Evolutionary conservation across 306 rosid genomes (phyloP), one percentile per base, ranked within the genome.

Genomic region (Canavalia gladiata): DNA sequence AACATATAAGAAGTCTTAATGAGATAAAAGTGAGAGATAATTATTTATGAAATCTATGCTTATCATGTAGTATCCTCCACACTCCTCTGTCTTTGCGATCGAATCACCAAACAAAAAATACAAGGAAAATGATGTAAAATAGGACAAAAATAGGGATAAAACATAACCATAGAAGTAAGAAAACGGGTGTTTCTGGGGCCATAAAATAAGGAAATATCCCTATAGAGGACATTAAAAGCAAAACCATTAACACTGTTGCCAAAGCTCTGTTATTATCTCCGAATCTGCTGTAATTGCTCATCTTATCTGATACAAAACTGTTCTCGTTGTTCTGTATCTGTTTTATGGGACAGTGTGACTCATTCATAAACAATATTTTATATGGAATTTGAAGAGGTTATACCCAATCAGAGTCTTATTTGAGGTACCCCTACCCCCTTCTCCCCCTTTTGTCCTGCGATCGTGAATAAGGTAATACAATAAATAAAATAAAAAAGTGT

Each of bases 91-190:
- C 66, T 10, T 4, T 7, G 3, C 18, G 2, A 39, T 65, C 10
- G 10, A n/a, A 65, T 86, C 75, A 80, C 89, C 87, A 83, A 59
- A 83, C 63, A 1, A 80, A 83, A 66, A 76, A 1, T 2, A 31
- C 77, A 3, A 86, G 85, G 35, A 77, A 76, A 51, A 72, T 0
- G 1, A 72, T 57, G 59, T 86, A 86, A 1, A 83, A 47, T 2
- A 86, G 41, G 11, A 75, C 81, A 46, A 86, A 80, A 49, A 80
- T 67, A 4, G 89, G 87, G 33, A 86, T 57, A n/a, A 0, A 72
- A 55, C 8, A 71, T 10, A 86, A 7, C 77, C 81, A 79, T 5
- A 79, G 2, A 6, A 84, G 79, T 13, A 74, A 39, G 42, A 74
- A 57, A 59, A 79, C 4, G 6, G 87, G 81, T 74, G 84, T 81